These are phyloP conservation scores for Leccinum subgranulosum DNA, from an alignment of 768 basidiomycete genomes.

Conservation along the genomic window DNA sequence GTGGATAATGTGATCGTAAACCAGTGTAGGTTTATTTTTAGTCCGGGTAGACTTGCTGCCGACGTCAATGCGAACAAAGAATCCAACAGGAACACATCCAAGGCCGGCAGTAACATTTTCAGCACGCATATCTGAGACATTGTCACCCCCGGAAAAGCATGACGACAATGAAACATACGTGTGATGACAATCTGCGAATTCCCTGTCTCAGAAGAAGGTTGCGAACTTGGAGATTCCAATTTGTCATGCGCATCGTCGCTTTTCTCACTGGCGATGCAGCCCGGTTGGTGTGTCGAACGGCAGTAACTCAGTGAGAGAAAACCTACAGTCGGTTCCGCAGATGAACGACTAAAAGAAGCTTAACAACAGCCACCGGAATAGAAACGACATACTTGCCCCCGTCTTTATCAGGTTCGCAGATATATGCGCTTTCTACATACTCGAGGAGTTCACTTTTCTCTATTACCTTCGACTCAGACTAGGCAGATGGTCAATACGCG, in stretches of 20 bases:
- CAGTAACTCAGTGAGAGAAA: background rate
- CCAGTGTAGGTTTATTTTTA: background rate
- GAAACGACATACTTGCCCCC: background rate
- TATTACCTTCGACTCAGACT: background rate
- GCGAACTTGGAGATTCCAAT: background rate
- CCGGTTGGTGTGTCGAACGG: background rate
- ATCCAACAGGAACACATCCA: conserved; percentile 13
- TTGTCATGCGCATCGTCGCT: background rate
- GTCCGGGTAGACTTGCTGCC: background rate
- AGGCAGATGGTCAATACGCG: background rate
- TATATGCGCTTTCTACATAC: background rate
- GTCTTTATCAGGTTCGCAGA: background rate
- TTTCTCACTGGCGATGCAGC: background rate
- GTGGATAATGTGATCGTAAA: conserved; percentile 2
- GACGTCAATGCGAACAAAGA: conserved; percentile 12
- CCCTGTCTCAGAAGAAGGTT: background rate
- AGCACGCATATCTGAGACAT: conserved; percentile 8
- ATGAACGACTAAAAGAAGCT: background rate
- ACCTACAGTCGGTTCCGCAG: background rate
- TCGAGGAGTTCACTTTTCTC: background rate
- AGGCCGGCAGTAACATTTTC: conserved; percentile 5
- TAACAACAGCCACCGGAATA: background rate
- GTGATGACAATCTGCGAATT: conserved; percentile 2
- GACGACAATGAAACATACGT: background rate
- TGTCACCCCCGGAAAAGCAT: background rate